Base-by-base conservation (phyloP, 805 yeast species). In the Yamadazyma olivae region DNA sequence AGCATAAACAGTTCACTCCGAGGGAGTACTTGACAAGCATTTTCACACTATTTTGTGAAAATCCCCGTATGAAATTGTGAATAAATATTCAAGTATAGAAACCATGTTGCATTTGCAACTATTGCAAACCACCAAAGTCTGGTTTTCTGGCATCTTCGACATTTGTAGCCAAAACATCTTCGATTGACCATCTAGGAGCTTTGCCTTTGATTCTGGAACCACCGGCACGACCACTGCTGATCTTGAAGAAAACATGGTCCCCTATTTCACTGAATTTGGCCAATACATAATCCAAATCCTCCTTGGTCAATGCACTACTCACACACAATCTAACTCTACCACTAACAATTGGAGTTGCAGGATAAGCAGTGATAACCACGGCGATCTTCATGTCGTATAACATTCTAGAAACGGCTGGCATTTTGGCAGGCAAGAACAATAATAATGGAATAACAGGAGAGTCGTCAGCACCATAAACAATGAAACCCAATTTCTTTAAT, bases 341-440 rank as follows among this genome's bases (percentile, higher is more conserved):
- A 24, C 89, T 78, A 28, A 87, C 80, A 47, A 93, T 72, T 23
- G 96, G 96, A 0, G 98, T 91, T 1, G 99, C 99, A 8, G 99
- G 99, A 57, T 93, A 93, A 24, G 98, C 96, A 29, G 91, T 98
- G 45, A 91, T 82, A 23, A 93, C 99, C 32, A 91, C 90, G 3
- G 99, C 99, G 42, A 93, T 81, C 35, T 84, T 84, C 61, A 78
- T 70, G 45, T 75, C 78, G 49, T 83, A 75, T 73, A 91, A 75
- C 74, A 79, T 76, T 57, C 96, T 76, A 30, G 96, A 83, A 44
- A 89, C 77, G 0, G 91, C 89, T 17, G 96, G 95, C 95, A 93
- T 88, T 57, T 90, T 91, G 19, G 95, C 81, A 17, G 99, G 99
- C 35, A 87, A 78, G 56, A 83, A 93, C 44, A 90, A 63, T 56